Evolutionary conservation across 2,329 filamentous ascomycete genomes (phyloP).

Genomic region (Fusarium odoratissimum): DNA sequence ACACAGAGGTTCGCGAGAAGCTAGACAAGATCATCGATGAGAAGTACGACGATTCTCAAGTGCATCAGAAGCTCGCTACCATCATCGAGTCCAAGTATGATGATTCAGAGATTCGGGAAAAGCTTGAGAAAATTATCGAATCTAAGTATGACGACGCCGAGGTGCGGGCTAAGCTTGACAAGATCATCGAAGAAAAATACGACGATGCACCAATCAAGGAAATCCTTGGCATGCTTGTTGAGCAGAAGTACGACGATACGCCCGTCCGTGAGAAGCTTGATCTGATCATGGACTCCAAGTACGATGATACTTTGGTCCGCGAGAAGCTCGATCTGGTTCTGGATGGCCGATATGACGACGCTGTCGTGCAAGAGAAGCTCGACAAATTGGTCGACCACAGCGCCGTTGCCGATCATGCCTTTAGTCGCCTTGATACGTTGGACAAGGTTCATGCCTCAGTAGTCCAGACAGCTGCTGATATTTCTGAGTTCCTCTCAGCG

Average conservation of each 20-base stretch:
- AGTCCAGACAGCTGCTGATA: slow-evolving; percentile 82
- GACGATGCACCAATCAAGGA: slow-evolving; percentile 47
- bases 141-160: slow-evolving; percentile 69
- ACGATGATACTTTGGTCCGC: slow-evolving; percentile 49
- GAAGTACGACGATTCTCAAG: slow-evolving; percentile 67
- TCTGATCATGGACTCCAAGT: slow-evolving; percentile 50
- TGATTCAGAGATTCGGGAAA: slow-evolving; percentile 46
- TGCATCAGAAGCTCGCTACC: slow-evolving; percentile 63
- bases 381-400: slow-evolving; percentile 70
- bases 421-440: slow-evolving; percentile 81
- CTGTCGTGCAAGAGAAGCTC: slow-evolving; percentile 53
- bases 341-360: slow-evolving; percentile 62
- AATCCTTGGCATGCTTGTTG: slow-evolving; percentile 38
- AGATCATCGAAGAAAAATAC: slow-evolving; percentile 44
- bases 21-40: slow-evolving; percentile 23
- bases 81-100: slow-evolving; percentile 50
- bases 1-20: slow-evolving; percentile 17
- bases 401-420: slow-evolving; percentile 73
- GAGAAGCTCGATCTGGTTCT: slow-evolving; percentile 47
- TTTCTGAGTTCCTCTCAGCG: slow-evolving; percentile 81
- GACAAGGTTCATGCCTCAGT: slow-evolving; percentile 92
- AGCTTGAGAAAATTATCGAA: slow-evolving; percentile 46
- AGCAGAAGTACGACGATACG: slow-evolving; percentile 47
- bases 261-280: slow-evolving; percentile 54
- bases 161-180: slow-evolving; percentile 42